Percentiles rank a stretch among this genome's conserved stretches.
These are phyloP conservation scores for Cryphonectria parasitica DNA, from an alignment of 2,329 filamentous ascomycete genomes.

Conservation along the genomic window DNA sequence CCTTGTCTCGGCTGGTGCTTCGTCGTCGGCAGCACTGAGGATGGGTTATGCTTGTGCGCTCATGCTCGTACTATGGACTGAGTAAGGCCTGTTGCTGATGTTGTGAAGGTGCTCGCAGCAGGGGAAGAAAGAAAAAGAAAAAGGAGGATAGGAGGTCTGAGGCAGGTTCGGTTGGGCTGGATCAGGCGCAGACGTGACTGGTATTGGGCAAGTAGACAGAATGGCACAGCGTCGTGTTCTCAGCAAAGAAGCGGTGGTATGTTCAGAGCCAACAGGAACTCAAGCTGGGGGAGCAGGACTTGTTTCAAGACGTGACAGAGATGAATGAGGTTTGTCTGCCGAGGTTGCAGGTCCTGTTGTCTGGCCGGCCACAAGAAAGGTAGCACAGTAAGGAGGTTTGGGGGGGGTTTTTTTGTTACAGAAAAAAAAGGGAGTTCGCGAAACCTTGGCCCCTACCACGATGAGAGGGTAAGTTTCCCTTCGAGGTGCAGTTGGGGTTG, in stretches of 20 bases:
- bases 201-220: conserved; percentile 19
- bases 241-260: conserved; percentile 18
- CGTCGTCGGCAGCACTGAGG: conserved; percentile 57
- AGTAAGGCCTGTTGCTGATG: conserved; percentile 18
- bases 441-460: background rate
- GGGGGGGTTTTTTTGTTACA: no score
- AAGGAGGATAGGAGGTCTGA: conserved; percentile 36
- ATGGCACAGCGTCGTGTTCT: conserved; percentile 26
- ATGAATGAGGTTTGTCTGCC: conserved; percentile 36
- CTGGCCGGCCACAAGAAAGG: background rate
- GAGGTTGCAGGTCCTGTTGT: conserved; percentile 19
- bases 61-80: conserved; percentile 66
- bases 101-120: conserved; percentile 45
- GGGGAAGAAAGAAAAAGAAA: no score
- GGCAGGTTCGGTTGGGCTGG: conserved; percentile 31
- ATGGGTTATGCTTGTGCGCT: conserved; percentile 68
- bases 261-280: background rate
- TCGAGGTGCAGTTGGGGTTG: background rate
- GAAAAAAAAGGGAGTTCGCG: background rate
- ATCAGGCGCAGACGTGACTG: conserved; percentile 23
- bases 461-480: background rate
- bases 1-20: conserved; percentile 67
- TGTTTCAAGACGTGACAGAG: conserved; percentile 37
- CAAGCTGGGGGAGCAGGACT: background rate
- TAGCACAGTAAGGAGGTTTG: conserved; percentile 1